Percentiles rank a stretch among this genome's conserved stretches.
phyloP scores from a whole-genome alignment of 768 basidiomycete species.

The Gymnopilus dilepis region DNA sequence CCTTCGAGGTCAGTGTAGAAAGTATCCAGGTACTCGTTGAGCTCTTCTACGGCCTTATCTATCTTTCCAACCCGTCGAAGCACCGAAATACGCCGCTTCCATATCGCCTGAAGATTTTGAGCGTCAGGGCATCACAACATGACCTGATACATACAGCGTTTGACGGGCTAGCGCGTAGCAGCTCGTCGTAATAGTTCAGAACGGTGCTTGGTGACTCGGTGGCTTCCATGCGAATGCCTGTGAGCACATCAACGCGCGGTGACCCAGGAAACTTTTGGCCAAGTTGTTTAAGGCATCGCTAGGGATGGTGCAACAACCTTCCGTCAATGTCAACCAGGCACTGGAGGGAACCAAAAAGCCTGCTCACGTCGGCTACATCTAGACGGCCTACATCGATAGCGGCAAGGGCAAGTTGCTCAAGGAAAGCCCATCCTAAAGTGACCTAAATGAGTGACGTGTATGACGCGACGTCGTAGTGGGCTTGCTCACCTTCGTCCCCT shows the following conservation, averaged over 20 bases:
- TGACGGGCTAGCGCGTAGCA: constrained; percentile 68
- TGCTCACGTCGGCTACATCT: constrained; percentile 76
- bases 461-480: background rate
- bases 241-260: constrained; percentile 77
- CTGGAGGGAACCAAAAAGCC: background rate
- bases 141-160: constrained; percentile 61
- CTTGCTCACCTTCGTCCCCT: constrained; percentile 59
- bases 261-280: constrained; percentile 75
- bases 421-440: constrained; percentile 65
- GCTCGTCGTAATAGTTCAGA: constrained; percentile 66
- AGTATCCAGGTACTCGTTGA: constrained; percentile 78
- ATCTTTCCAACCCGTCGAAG: constrained; percentile 64
- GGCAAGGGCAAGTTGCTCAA: constrained; percentile 82
- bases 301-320: constrained; percentile 19
- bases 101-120: constrained; percentile 53
- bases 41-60: constrained; percentile 72
- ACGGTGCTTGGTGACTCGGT: constrained; percentile 60
- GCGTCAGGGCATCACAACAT: background rate
- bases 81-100: constrained; percentile 85
- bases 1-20: constrained; percentile 89
- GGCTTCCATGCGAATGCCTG: constrained; percentile 80
- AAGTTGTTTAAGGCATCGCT: constrained; percentile 71
- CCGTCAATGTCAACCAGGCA: constrained; percentile 31
- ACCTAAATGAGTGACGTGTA: constrained; percentile 19
- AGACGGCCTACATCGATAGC: constrained; percentile 75